Base-by-base conservation (phyloP, 371 early-diverging fungal genomes). In the Neoconidiobolus thromboides region DNA sequence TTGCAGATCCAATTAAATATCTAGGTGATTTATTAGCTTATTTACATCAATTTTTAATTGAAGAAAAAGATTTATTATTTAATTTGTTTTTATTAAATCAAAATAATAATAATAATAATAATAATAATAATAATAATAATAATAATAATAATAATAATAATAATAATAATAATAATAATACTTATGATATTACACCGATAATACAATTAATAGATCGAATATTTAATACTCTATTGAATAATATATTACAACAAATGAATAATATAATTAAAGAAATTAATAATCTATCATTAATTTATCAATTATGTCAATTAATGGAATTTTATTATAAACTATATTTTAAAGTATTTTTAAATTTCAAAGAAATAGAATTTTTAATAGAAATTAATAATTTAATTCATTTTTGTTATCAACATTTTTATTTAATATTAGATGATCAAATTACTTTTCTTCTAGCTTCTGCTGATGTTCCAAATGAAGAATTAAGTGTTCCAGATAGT, bases 11-110 rank as follows among this genome's bases (percentile, higher is more conserved):
- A 1, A 65, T 86, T 59, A 74, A 93, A 40, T 93, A 93, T 64
- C 78, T 86, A 53, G 93, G 94, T 6, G 96, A 93, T 62, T 91
- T 93, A 87, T 69, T 94, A 9, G 93, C 94, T 0, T 96, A 94
- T 94, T 66, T 92, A 0, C 96, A 96, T 74, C 93, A 93, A 71
- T 82, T 91, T 0, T 77, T 80, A 6, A 38, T 57, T 6, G 57
- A 57, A 44, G 57, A 57, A 41, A 57, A 46, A 36, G 46, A 57
- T 4, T 6, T 41, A 9, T 38, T 57, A n/a, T 41, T 5, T 36
- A 10, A 42, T 10, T 43, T 57, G n/a, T 9, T 57, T 43, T 52
- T 52, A 38, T 6, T 7, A 7, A 7, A 7, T 9, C 52, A 52
- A 26, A 7, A 6, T 6, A n/a, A 46, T 46, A n/a, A 6, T 9